phyloP scores from a whole-genome alignment of 305 asterid genomes.

The Plantago lanceolata region DNA sequence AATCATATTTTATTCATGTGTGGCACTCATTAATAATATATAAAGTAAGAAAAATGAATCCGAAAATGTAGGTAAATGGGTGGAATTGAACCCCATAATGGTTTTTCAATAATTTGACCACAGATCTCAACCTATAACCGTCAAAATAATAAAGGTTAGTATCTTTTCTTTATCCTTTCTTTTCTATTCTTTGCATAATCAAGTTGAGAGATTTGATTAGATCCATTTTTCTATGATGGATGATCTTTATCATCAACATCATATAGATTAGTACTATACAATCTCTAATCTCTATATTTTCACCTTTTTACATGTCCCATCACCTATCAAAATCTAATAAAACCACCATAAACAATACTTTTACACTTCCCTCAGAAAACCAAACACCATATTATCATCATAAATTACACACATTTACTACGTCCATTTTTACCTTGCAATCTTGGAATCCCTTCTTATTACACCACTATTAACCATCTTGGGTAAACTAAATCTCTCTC shows the following conservation, averaged over 20 bases:
- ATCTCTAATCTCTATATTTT: too few relatives aligned
- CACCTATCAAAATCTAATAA: not conserved
- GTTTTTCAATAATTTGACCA: slow-evolving; percentile 6
- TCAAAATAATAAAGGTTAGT: not conserved
- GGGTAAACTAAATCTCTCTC: too few relatives aligned
- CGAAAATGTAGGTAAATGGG: slow-evolving; percentile 3
- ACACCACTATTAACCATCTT: not conserved
- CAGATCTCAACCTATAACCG: slow-evolving; percentile 9
- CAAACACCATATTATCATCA: not conserved
- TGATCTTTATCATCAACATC: too few relatives aligned
- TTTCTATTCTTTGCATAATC: not conserved
- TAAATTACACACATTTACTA: not conserved
- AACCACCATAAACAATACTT: not conserved
- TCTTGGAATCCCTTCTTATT: not conserved
- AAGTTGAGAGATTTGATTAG: not conserved
- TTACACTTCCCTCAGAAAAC: not conserved
- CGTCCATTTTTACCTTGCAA: not conserved
- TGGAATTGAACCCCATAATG: slow-evolving; percentile 9
- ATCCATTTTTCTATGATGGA: too few relatives aligned
- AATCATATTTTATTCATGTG: too few relatives aligned
- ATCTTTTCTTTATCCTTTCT: not conserved
- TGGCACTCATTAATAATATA: not conserved
- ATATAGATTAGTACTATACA: too few relatives aligned
- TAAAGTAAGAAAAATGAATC: not conserved
- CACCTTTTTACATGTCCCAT: too few relatives aligned